Base-by-base conservation (phyloP, 2,329 filamentous ascomycete genomes). In the Xylaria sp. region DNA sequence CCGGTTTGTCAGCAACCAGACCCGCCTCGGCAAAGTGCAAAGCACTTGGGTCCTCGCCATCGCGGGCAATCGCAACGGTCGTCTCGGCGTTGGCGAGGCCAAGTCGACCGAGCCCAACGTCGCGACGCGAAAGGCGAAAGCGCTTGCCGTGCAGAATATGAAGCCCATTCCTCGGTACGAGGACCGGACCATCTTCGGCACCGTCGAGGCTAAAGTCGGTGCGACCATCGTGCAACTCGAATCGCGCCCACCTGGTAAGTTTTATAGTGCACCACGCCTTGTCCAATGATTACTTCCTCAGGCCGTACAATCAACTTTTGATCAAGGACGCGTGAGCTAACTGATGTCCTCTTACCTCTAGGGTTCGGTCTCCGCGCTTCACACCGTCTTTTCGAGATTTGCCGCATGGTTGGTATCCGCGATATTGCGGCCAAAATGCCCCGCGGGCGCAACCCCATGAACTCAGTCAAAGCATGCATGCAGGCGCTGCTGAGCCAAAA, bases 361-460 rank as follows among this genome's bases (percentile, higher is more conserved):
- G 96, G 96, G 68, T 99, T 98, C 77, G 96, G 96, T 78, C 91
- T 98, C 74, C 93, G 96, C 77, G 94, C 93, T 79, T 94, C 97
- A 76, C 90, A 93, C 79, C 89, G 94, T 73, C 95, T 99, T 80
- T 98, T 94, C 82, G 95, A 99, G 81, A 94, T 99, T 85, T 94
- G 93, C 78, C 92, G 94, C 72, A 90, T 91, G 58, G 92, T 90
- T 49, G 96, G 96, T 73, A 94, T 99, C 77, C 86, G 91, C 72
- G 96, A 99, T 80, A 88, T 99, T 41, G 88, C 94, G 18, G 94
- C 93, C 58, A 88, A 88, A 74, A 94, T 97, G 71, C 90, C 91
- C 46, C 91, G 95, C 55, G 93, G 93, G 71, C 89, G 94, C 77
- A 98, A 97, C 86, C 94, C 94, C 75, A 97, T 98, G 94, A 99